Conservation (phyloP, 805 yeast species). For the Yarrowia sp. region DNA sequence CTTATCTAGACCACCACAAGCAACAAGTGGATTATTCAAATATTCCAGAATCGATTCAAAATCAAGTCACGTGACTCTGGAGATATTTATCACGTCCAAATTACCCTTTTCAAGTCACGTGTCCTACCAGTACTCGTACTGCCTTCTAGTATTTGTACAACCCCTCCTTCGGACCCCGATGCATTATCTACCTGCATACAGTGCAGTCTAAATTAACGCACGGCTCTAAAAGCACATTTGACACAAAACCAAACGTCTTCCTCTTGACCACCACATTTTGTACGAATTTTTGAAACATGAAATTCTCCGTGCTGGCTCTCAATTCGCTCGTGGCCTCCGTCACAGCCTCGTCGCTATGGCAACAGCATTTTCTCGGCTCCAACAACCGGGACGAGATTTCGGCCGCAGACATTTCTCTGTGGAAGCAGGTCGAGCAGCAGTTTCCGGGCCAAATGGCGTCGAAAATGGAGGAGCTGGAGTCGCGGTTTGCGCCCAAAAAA, state of each 20-base stretch:
- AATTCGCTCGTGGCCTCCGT: not conserved
- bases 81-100: too few relatives aligned
- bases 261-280: too few relatives aligned
- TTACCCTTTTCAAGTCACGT: too few relatives aligned
- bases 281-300: not conserved
- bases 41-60: too few relatives aligned
- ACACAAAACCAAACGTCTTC: too few relatives aligned
- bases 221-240: not conserved
- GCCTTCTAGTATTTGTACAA: not conserved
- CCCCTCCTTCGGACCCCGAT: not conserved
- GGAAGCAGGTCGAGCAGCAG: not conserved
- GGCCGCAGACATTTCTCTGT: not conserved
- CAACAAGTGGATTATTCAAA: too few relatives aligned
- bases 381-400: not conserved
- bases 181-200: not conserved
- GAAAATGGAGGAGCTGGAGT: not conserved
- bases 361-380: not conserved
- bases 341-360: slow-evolving; percentile 2
- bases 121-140: not conserved
- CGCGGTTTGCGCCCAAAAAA: slow-evolving; percentile 5
- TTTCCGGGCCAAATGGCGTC: not conserved
- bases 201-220: not conserved
- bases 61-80: too few relatives aligned
- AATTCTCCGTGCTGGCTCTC: not conserved
- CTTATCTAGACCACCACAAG: too few relatives aligned